Conservation (phyloP, 495 filamentous ascomycete species). For the Aeminium ludgeri region DNA sequence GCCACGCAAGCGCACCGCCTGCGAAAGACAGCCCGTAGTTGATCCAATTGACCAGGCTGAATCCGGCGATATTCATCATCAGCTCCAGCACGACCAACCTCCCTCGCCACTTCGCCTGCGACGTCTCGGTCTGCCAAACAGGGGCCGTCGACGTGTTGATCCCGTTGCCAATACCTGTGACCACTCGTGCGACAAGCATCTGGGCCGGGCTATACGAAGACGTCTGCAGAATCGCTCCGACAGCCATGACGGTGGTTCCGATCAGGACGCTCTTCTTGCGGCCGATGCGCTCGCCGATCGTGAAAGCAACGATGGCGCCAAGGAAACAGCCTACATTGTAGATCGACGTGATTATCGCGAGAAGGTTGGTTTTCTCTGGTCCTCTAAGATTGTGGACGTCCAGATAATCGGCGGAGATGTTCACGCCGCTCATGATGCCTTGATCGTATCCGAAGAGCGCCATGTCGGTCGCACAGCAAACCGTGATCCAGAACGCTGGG, state of each 20-base stretch:
- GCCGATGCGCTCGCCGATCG: slow-evolving; percentile 12
- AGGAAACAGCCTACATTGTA: slow-evolving; percentile 19
- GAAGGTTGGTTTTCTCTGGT: slow-evolving; percentile 1
- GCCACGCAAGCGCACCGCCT: slow-evolving; percentile 31
- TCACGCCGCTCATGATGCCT: slow-evolving; percentile 25
- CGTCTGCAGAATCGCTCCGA: slow-evolving; percentile 47
- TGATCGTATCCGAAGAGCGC: slow-evolving; percentile 24
- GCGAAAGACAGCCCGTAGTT: slow-evolving; percentile 39
- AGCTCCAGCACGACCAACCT: slow-evolving; percentile 44
- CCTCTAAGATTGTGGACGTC: slow-evolving; percentile 15
- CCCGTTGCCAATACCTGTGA: slow-evolving; percentile 43
- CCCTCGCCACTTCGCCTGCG: slow-evolving; percentile 40
- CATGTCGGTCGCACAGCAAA: slow-evolving; percentile 22
- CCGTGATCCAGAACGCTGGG: neutral
- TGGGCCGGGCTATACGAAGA: slow-evolving; percentile 44
- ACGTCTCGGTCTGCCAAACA: slow-evolving; percentile 49
- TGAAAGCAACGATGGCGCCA: slow-evolving; percentile 14
- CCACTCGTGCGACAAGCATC: slow-evolving; percentile 41
- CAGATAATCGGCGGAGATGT: slow-evolving; percentile 20
- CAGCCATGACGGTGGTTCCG: slow-evolving; percentile 34
- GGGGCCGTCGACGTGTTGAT: slow-evolving; percentile 48
- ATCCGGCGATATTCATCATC: slow-evolving; percentile 44
- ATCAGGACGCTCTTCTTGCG: slow-evolving; percentile 16
- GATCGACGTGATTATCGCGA: slow-evolving; percentile 12
- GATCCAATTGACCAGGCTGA: slow-evolving; percentile 37